phyloP scores from a whole-genome alignment of 345 rosid species.

The Adansonia digitata region DNA sequence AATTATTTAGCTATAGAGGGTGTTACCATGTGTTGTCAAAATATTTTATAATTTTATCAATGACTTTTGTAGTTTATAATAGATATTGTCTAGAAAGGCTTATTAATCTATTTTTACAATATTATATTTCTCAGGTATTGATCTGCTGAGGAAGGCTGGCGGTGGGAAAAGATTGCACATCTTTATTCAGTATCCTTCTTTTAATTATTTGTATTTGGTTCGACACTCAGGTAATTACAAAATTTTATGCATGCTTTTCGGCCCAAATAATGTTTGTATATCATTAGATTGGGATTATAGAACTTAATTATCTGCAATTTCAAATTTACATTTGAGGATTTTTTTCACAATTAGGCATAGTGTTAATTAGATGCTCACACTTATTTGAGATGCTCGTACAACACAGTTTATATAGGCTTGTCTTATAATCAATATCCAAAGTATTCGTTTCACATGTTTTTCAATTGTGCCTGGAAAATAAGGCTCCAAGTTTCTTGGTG shows the following conservation, averaged over 20 bases:
- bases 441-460: too few relatives aligned
- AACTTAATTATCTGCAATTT: neutral
- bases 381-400: neutral
- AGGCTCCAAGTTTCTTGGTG: neutral
- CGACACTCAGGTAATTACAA: neutral
- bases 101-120: constrained; percentile 2
- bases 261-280: neutral
- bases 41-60: neutral
- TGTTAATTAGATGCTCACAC: neutral
- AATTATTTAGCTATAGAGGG: neutral
- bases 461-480: too few relatives aligned
- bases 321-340: neutral
- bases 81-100: neutral
- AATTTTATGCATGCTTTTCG: neutral
- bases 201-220: neutral
- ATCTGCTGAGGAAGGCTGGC: constrained; percentile 87
- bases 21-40: neutral
- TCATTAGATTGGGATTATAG: neutral
- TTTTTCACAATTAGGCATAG: neutral
- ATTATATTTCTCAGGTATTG: constrained; percentile 51
- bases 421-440: neutral
- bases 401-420: neutral
- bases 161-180: constrained; percentile 81
- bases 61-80: neutral
- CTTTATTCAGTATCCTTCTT: constrained; percentile 85